Evolutionary conservation across 75 land plant genomes (phyloP), one percentile per base, ranked within the genome.

Genomic region (Adiantum capillusveneris): DNA sequence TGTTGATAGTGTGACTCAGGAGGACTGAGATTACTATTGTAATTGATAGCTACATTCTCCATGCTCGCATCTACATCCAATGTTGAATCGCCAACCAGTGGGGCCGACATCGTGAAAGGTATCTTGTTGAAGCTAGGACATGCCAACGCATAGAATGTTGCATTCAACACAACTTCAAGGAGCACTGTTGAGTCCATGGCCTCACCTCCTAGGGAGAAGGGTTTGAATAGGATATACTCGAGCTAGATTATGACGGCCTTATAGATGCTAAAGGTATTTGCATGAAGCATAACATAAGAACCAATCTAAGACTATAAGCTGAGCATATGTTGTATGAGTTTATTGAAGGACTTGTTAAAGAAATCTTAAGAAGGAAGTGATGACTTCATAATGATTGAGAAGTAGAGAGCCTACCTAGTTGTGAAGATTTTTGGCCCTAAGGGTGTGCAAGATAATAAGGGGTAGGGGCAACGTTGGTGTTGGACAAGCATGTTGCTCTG

Each of bases 131-230:
- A 79, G 41, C 76, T 79, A 46, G 68, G 65, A 18, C 73, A 72
- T 20, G 61, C 44, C 64, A 88, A 70, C 11, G 89, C 84, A 44
- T 71, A 74, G n/a, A 76, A 85, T 30, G 76, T 63, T 9, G 93
- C 80, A 69, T 88, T 90, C 14, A 88, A 78, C 77, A 84, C 71
- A 3, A 85, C 77, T 66, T 88, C 89, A 58, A 88, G 74, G 69
- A 76, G 68, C 2, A 83, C 81, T 62, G 72, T 75, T 43, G 88
- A 69, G 56, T 87, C 92, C 31, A 78, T 76, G 54, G 81, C 77
- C 36, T 76, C 80, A 34, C 68, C 60, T 41, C 49, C 64, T 0
- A 72, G 24, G 11, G 85, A 57, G 14, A 77, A 67, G 16, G 82
- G 74, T 58, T 51, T 59, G 67, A 85, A 85, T 49, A 85, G 78